Evolutionary conservation across 2,329 filamentous ascomycete species (phyloP), one percentile per base, ranked within the genome.

Genomic region (Hypoxylon sp.): DNA sequence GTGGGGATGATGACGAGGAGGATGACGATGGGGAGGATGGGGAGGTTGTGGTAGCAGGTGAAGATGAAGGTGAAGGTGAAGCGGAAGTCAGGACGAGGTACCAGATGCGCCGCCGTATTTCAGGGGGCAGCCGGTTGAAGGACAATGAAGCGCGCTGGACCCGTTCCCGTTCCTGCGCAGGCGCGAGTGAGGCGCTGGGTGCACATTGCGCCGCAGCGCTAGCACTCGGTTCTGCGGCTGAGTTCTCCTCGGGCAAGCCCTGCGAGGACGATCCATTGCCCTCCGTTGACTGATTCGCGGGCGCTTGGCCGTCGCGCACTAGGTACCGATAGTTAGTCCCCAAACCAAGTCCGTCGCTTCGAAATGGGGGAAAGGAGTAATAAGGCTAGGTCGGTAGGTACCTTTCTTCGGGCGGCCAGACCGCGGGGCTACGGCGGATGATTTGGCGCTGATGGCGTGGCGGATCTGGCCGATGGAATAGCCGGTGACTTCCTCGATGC

Each of bases 381-480:
- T n/a, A n/a, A n/a, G n/a, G n/a, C n/a, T n/a, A n/a, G n/a, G n/a
- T n/a, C n/a, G n/a, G n/a, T n/a, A n/a, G n/a, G n/a, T 50, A 75
- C 73, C 53, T 67, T 61, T 72, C 11, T 70, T 74, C n/a, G 74
- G 74, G 5, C 75, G 71, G 2, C 75, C 74, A 0, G 73, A 61
- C 3, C 75, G 69, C 53, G 51, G 72, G 2, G 68, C 66, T 2
- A 75, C 62, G 7, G 68, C 66, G 19, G 73, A 70, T 25, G 70
- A 56, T 41, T 69, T 59, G 34, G 75, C 75, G 17, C 70, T 65
- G 19, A 75, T 65, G 28, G 75, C 75, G 10, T 73, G 75, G 53
- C 70, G 62, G 59, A 77, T 75, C 70, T 77, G 74, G 55, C 72
- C 73, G n/a, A 61, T 56, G 53, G 75, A 74, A 58, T 75, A 76